phyloP scores from a whole-genome alignment of 2,329 filamentous ascomycete species.

The Nectriaceae sp. region DNA sequence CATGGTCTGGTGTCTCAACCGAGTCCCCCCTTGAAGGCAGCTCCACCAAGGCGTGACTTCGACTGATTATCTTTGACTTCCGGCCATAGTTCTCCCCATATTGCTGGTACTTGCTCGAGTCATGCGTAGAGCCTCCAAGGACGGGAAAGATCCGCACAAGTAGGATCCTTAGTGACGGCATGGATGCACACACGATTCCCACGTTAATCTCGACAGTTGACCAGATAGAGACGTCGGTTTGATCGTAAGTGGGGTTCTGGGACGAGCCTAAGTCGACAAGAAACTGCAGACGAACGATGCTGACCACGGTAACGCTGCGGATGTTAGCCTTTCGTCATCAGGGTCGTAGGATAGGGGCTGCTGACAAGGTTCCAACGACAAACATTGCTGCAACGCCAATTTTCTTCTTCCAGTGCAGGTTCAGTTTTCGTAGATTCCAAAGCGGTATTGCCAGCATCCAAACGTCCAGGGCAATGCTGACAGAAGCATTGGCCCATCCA shows the following conservation, averaged over 20 bases:
- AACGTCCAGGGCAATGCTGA: slow-evolving; percentile 45
- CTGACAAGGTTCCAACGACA: slow-evolving; percentile 42
- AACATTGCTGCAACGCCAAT: slow-evolving; percentile 46
- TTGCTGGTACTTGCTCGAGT: slow-evolving; percentile 26
- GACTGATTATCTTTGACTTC: slow-evolving; percentile 21
- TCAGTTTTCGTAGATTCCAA: slow-evolving; percentile 36
- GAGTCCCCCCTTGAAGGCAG: slow-evolving; percentile 22
- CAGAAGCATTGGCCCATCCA: slow-evolving; percentile 43
- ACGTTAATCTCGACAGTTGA: slow-evolving; percentile 39
- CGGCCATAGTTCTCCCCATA: slow-evolving; percentile 20
- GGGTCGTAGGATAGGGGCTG: background rate
- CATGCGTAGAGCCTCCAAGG: slow-evolving; percentile 25
- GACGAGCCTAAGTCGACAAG: slow-evolving; percentile 30
- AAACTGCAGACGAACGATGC: slow-evolving; percentile 31
- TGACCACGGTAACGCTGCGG: slow-evolving; percentile 32
- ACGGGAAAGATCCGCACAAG: slow-evolving; percentile 31
- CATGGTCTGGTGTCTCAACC: slow-evolving; percentile 16
- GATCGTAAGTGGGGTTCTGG: slow-evolving; percentile 32
- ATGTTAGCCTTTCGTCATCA: background rate
- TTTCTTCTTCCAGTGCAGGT: slow-evolving; percentile 43
- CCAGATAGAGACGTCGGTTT: slow-evolving; percentile 33
- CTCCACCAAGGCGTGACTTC: slow-evolving; percentile 21
- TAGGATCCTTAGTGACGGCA: slow-evolving; percentile 34
- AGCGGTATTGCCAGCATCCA: slow-evolving; percentile 45
- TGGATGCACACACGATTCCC: slow-evolving; percentile 38